These are phyloP conservation scores for Microdochium nivale DNA, from an alignment of 2,329 filamentous ascomycete species.

Conservation along the genomic window DNA sequence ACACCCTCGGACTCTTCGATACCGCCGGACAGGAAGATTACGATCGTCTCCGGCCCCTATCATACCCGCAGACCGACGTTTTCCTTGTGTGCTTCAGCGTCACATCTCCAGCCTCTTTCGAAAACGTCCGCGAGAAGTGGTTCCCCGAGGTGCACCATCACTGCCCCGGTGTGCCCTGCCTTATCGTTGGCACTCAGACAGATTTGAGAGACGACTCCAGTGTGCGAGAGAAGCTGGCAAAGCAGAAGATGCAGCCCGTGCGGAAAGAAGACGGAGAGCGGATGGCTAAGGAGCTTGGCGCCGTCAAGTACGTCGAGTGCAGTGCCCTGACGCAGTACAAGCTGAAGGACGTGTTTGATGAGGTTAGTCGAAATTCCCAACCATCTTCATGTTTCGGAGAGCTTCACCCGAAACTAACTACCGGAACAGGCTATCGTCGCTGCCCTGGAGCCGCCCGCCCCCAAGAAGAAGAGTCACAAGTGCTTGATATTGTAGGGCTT, in stretches of 20 bases:
- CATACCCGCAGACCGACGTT: slow-evolving; percentile 96
- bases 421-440: slow-evolving; percentile 77
- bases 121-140: slow-evolving; percentile 99
- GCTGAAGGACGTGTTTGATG: slow-evolving; percentile 97
- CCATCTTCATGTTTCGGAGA: background rate
- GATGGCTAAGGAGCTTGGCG: slow-evolving; percentile 96
- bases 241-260: slow-evolving; percentile 94
- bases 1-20: slow-evolving; percentile 95
- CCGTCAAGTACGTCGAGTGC: slow-evolving; percentile 98
- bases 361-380: slow-evolving; percentile 51
- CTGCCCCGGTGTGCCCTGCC: slow-evolving; percentile 92
- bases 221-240: slow-evolving; percentile 83
- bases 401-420: slow-evolving; percentile 11
- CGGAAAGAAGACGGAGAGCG: slow-evolving; percentile 86
- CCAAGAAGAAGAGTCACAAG: slow-evolving; percentile 67
- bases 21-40: slow-evolving; percentile 99
- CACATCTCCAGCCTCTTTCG: slow-evolving; percentile 93
- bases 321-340: slow-evolving; percentile 97
- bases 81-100: slow-evolving; percentile 99
- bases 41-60: slow-evolving; percentile 89
- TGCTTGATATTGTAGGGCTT: slow-evolving; percentile 58
- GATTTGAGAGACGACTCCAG: slow-evolving; percentile 85
- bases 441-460: slow-evolving; percentile 77
- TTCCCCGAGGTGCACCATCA: slow-evolving; percentile 98
- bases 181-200: slow-evolving; percentile 96